Base-by-base conservation (phyloP, 108 stramenopile genomes). In the Cyclotella choctawhatcheeana region DNA sequence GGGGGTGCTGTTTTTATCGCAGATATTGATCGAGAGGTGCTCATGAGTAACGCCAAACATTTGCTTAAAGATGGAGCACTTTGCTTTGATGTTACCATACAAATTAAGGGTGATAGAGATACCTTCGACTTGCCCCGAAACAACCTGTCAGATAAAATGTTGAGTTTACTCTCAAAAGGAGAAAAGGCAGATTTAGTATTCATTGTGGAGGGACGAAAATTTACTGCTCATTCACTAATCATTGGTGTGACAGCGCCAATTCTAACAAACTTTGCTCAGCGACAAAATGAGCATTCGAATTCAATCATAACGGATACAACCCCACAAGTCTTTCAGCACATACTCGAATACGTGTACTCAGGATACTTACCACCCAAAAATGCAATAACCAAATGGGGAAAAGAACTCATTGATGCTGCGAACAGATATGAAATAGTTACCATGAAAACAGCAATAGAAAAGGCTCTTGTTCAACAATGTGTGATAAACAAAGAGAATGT, bases 151-250 rank as follows among this genome's bases (percentile, higher is more conserved):
- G 50, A 64, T 1, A 48, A 64, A 16, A 48, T 48, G 26, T 10
- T 48, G 30, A 25, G 32, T 5, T 30, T 64, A 48, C 64, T 66
- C 12, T 32, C 52, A 35, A 26, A 29, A 14, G 63, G 53, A 27
- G 35, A 65, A n/a, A 27, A 66, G 8, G 33, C 64, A 3, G 73
- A 73, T 58, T 3, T 54, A n/a, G 21, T 64, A 8, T 73, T 73
- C 40, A n/a, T 20, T 8, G 35, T 65, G 18, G 51, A 26, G 29
- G 64, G 34, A 1, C 35, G 14, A 8, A 44, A 33, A 0, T 29
- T 73, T 18, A 14, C 7, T 27, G 73, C 64, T 21, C 73, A 73
- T 34, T 22, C 21, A 43, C 24, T 54, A 6, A 73, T 73, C 22
- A 18, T 73, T 3, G 34, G 40, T 22, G 16, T 54, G 30, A 64